Conservation (phyloP, 805 yeast genomes). For the Teunomyces funiuensis region DNA sequence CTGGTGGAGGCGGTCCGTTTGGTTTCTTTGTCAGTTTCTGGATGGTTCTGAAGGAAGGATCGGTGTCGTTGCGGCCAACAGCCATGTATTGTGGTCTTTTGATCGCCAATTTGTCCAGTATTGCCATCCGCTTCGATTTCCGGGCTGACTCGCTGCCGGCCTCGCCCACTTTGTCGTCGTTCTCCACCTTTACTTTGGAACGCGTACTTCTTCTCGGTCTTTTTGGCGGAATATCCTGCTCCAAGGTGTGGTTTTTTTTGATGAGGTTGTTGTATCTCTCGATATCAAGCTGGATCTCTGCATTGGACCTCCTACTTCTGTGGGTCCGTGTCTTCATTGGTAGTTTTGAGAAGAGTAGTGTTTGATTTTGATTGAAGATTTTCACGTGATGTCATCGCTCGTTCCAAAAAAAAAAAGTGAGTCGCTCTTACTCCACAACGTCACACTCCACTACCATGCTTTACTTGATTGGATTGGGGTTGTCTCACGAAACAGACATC, state of each 20-base stretch:
- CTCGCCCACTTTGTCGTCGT: background rate
- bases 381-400: slow-evolving; percentile 11
- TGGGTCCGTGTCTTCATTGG: background rate
- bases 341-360: background rate
- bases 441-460: slow-evolving; percentile 52
- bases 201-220: slow-evolving; percentile 7
- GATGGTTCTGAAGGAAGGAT: background rate
- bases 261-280: slow-evolving; percentile 18
- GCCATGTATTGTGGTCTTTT: slow-evolving; percentile 1
- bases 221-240: slow-evolving; percentile 28
- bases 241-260: slow-evolving; percentile 16
- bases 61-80: background rate
- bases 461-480: slow-evolving; percentile 87
- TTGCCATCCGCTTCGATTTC: background rate
- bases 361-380: slow-evolving; percentile 2
- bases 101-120: background rate
- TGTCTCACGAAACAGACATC: slow-evolving; percentile 84
- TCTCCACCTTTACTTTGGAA: background rate
- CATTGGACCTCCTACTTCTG: slow-evolving; percentile 2
- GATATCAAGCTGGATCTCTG: slow-evolving; percentile 19
- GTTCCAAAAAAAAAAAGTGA: no score
- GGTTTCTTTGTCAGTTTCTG: background rate
- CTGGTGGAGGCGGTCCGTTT: background rate
- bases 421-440: no score
- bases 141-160: background rate